Conservation (phyloP, 2,329 filamentous ascomycete species). For the Colletotrichum coccodes region DNA sequence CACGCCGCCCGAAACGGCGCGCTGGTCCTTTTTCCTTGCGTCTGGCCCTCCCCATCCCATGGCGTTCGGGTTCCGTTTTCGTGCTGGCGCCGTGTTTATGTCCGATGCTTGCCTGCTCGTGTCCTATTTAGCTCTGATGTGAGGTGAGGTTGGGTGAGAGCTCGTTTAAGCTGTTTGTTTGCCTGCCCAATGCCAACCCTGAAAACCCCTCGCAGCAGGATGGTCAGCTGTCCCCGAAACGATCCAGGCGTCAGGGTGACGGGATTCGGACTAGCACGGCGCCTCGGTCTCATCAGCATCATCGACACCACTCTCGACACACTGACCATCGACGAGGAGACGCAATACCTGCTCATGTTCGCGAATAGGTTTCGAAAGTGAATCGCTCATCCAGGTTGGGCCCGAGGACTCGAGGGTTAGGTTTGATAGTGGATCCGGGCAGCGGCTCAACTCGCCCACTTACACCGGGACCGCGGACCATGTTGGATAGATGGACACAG, state of each 20-base stretch:
- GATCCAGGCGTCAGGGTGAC: conserved; percentile 23
- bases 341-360: not conserved
- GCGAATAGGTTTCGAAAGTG: not conserved
- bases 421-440: conserved; percentile 5
- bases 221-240: conserved; percentile 1
- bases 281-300: conserved; percentile 14
- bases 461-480: conserved; percentile 2
- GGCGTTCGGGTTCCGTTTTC: not conserved
- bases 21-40: conserved; percentile 7
- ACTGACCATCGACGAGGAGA: not conserved
- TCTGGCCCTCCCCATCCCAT: not conserved
- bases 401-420: not conserved
- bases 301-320: not conserved
- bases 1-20: conserved; percentile 25
- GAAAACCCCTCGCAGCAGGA: not conserved
- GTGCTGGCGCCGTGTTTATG: not conserved
- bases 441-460: conserved; percentile 27
- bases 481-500: not conserved
- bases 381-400: not conserved
- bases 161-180: not conserved
- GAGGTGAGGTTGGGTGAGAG: not conserved
- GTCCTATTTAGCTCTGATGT: conserved; percentile 12
- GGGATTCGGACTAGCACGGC: conserved; percentile 17
- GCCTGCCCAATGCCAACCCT: conserved; percentile 7
- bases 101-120: not conserved